These are phyloP conservation scores for Silene noctiflora DNA, from an alignment of 179 eudicot species.

Conservation along the genomic window DNA sequence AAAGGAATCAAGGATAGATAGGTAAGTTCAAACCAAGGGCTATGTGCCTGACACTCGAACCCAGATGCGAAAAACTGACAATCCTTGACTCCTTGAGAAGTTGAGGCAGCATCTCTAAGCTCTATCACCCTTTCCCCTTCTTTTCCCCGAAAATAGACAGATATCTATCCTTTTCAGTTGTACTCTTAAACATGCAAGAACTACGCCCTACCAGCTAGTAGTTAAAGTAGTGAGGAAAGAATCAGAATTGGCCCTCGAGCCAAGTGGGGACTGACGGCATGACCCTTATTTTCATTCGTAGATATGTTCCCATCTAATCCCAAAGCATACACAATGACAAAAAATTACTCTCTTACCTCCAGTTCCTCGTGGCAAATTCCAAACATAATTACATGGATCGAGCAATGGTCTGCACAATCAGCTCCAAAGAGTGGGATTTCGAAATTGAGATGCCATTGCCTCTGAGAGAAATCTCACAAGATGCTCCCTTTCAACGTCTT, in stretches of 20 bases:
- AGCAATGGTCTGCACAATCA: slow-evolving; percentile 17
- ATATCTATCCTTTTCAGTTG: no score
- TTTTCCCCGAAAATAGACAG: background rate
- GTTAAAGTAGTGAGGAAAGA: no score
- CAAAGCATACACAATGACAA: background rate
- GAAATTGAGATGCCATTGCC: slow-evolving; percentile 73
- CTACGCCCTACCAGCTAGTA: no score
- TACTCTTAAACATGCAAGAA: no score
- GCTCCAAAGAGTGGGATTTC: slow-evolving; percentile 76
- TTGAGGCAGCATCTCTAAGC: no score
- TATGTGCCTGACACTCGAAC: no score
- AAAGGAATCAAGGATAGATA: background rate
- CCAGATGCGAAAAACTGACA: no score
- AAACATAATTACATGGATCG: background rate
- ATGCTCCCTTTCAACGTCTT: slow-evolving; percentile 59
- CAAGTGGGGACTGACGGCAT: background rate
- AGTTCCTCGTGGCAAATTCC: slow-evolving; percentile 1
- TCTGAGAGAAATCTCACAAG: slow-evolving; percentile 68
- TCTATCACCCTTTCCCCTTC: background rate
- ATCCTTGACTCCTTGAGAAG: no score
- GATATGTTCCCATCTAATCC: background rate
- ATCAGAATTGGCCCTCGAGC: background rate
- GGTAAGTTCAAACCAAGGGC: background rate
- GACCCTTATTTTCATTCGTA: background rate
- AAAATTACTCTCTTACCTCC: slow-evolving; percentile 5